Base-by-base conservation (phyloP, 208 protist species). In the Novymonas esmeraldas region DNA sequence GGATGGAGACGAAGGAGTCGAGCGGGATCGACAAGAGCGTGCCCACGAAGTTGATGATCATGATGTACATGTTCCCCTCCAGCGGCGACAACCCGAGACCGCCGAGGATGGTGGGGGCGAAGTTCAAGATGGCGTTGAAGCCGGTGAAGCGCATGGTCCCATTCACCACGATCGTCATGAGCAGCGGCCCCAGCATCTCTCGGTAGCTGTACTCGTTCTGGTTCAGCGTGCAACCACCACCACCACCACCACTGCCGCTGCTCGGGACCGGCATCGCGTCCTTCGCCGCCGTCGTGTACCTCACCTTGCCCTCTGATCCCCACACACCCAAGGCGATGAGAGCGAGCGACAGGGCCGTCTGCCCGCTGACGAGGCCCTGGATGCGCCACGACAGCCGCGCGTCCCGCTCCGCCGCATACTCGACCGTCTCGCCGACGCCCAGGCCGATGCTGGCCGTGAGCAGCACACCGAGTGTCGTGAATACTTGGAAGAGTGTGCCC, bases 81-180 rank as follows among this genome's bases (percentile, higher is more conserved):
- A 94, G 79, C 33, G 87, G 79, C 1, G 75, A 76, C 29, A 93
- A 67, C 33, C 85, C 82, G 39, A 92, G 71, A 48, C 70, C 81
- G 36, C 70, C 66, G 77, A 86, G 92, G 63, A 96, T 93, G 33
- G 71, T 85, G 33, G 87, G 87, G 29, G 90, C 85, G 76, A 94
- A 96, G 77, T 92, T 93, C 85, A 92, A 93, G 33, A 94, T 76
- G 45, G 87, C 87, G 66, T 94, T 94, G 66, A 94, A 92, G 41
- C 90, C 90, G 34, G 90, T 96, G 73, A 96, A 68, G 71, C 93
- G 90, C 54, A 84, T 69, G 55, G 90, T 87, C 24, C 82, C 75
- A 31, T 81, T 77, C 62, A 90, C 76, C 41, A 85, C 71, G 22
- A 39, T 22, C 38, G 70, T 83, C 58, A 95, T 82, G n/a, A 73